A percentile compares a stretch with the other conserved stretches of the same genome.
phyloP scores from a whole-genome alignment of 441 rosid species.

The Flueggea neowawraea region DNA sequence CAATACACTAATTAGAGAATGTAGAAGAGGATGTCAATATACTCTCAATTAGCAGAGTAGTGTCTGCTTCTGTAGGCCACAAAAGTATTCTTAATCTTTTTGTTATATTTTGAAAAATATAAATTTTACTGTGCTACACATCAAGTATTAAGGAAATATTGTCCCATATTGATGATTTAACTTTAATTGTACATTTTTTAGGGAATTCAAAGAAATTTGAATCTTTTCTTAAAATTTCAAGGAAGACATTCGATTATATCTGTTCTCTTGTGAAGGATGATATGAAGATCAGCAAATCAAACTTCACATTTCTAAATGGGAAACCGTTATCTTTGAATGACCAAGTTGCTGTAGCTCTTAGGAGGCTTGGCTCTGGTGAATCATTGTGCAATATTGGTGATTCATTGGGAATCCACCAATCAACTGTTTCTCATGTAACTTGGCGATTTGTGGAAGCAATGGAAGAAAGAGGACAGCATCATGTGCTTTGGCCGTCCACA shows the following conservation, averaged over 20 bases:
- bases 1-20: too few species aligned
- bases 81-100: too few species aligned
- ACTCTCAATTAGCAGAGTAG: too few species aligned
- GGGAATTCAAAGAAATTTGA: conserved; percentile 57
- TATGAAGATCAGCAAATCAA: conserved; percentile 51
- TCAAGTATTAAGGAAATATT: too few species aligned
- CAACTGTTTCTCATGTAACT: conserved; percentile 90
- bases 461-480: conserved; percentile 78
- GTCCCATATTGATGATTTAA: neutral
- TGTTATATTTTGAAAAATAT: too few species aligned
- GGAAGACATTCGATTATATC: conserved; percentile 73
- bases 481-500: conserved; percentile 74
- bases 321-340: conserved; percentile 57
- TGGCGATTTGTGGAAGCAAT: conserved; percentile 93
- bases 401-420: conserved; percentile 68
- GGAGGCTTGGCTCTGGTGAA: conserved; percentile 91
- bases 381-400: conserved; percentile 75
- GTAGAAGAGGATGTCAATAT: too few species aligned
- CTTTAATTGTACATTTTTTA: conserved; percentile 16
- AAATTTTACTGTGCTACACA: too few species aligned
- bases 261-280: conserved; percentile 75
- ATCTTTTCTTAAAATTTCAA: conserved; percentile 66
- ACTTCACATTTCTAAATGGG: conserved; percentile 51
- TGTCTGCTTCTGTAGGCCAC: too few species aligned
- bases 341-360: conserved; percentile 82